These are phyloP conservation scores for Agrocybe pediades DNA, from an alignment of 768 basidiomycete species.

Conservation along the genomic window DNA sequence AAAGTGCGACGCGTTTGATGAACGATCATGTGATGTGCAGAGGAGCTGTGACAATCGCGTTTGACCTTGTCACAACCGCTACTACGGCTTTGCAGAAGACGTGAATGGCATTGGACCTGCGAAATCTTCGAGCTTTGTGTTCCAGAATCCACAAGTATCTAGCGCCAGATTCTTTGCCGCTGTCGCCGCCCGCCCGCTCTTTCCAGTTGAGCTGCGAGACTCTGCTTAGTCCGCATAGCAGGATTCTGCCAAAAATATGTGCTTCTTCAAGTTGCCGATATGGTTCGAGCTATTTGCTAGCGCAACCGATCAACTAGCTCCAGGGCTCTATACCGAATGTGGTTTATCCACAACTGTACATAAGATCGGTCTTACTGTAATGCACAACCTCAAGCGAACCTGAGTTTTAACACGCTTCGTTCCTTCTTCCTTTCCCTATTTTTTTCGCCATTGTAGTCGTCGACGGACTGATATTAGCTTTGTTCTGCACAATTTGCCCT, in stretches of 20 bases:
- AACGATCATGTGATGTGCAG: constrained; percentile 6
- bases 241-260: neutral
- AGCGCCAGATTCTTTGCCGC: no score
- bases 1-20: constrained; percentile 8
- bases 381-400: neutral
- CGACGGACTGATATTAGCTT: neutral
- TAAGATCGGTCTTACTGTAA: neutral
- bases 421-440: neutral
- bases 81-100: no score
- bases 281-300: neutral
- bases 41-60: neutral
- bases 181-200: no score
- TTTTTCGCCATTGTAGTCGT: neutral
- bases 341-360: neutral
- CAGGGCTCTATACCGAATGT: neutral
- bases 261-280: neutral
- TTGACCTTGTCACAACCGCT: no score
- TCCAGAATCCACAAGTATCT: no score
- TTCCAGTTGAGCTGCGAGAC: neutral
- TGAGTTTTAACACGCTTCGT: neutral
- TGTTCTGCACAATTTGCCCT: no score
- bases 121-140: no score
- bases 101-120: no score
- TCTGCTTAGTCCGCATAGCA: neutral
- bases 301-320: neutral